Conservation (phyloP, 2,329 filamentous ascomycete genomes). For the Metarhizium guizhouense region DNA sequence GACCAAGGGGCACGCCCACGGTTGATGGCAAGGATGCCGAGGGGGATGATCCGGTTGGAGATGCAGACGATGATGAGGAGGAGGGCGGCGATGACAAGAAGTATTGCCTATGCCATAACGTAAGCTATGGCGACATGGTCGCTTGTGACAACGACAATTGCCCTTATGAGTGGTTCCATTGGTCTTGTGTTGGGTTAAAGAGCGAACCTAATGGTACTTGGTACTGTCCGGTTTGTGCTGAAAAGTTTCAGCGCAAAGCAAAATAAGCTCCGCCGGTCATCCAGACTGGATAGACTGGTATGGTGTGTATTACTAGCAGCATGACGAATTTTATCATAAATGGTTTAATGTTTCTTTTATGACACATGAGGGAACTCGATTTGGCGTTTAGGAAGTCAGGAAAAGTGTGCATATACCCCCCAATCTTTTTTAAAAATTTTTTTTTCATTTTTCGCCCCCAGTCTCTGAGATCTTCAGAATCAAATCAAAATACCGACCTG, state of each 20-base stretch:
- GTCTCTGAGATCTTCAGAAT: neutral
- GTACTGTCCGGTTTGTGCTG: slow-evolving; percentile 56
- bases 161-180: slow-evolving; percentile 82
- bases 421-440: neutral
- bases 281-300: neutral
- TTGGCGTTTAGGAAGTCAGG: neutral
- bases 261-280: slow-evolving; percentile 13
- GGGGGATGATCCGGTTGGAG: slow-evolving; percentile 46
- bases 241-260: slow-evolving; percentile 37
- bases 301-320: neutral
- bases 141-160: slow-evolving; percentile 79
- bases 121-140: slow-evolving; percentile 83
- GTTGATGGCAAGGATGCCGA: slow-evolving; percentile 30
- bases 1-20: slow-evolving; percentile 22
- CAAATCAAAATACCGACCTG: neutral
- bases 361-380: neutral
- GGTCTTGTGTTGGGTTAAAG: slow-evolving; percentile 62
- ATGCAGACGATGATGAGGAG: slow-evolving; percentile 51
- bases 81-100: slow-evolving; percentile 70
- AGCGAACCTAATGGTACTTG: slow-evolving; percentile 59
- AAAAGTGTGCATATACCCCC: neutral
- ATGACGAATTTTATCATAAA: neutral
- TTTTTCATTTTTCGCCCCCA: neutral
- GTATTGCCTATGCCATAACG: slow-evolving; percentile 76
- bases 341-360: neutral